Evolutionary conservation across 2,329 filamentous ascomycete species (phyloP), one percentile per base, ranked within the genome.

Genomic region (Pyricularia pennisetigena): DNA sequence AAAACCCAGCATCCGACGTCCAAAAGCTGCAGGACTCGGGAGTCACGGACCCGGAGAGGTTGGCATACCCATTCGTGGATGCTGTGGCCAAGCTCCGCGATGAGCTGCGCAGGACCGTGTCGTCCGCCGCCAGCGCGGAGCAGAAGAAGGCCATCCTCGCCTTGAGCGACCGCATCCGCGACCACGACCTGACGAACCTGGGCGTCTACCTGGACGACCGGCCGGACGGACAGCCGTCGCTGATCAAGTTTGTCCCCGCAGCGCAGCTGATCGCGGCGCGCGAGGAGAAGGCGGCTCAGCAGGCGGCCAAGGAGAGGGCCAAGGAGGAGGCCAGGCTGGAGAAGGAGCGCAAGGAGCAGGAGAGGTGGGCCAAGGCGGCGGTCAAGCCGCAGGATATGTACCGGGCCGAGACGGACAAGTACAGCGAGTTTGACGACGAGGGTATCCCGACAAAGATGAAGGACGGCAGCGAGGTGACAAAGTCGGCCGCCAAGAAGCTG

Each of bases 151-250:
- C 90, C 3, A 88, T 95, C 54, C 86, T 97, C 1, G 78, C 82
- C 0, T 85, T 97, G 64, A 95, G 90, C 72, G 94, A 97, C 75
- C 84, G 86, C 23, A 86, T 97, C 62, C 90, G 94, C 67, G 92
- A 97, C 76, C 83, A 87, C 10, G 88, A 94, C 68, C 86, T 97
- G 29, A 94, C 91, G 73, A 88, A 94, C 69, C 81, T 96, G 0
- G 92, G 90, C 54, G 90, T 97, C 69, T 96, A 96, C 74, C 87
- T 97, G 0, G 94, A 97, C 75, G 94, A 97, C 74, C 87, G 92
- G 66, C 32, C 66, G 41, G 81, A 80, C n/a, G 85, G 85, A 64
- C 84, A 83, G 75, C 89, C 87, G 0, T 92, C 93, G 0, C 83
- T 97, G 35, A 89, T 97, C 70, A 88, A 88, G 73, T 88, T 88